phyloP scores from a whole-genome alignment of 2,329 filamentous ascomycete species.

The Hawksworthiomyces lignivorus region DNA sequence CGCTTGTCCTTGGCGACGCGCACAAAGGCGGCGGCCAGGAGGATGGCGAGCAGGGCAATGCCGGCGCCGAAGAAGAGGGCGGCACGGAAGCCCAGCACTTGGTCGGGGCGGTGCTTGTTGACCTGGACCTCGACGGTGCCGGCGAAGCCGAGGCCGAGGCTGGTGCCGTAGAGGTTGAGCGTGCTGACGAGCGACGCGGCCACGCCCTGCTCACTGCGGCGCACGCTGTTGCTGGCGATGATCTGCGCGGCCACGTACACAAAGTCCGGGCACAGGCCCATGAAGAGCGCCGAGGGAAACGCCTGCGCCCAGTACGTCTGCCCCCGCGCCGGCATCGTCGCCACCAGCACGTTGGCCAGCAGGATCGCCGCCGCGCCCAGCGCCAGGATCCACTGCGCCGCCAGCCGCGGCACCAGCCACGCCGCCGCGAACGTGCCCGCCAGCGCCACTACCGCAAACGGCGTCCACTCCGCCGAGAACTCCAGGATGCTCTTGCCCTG shows the following conservation, averaged over 20 bases:
- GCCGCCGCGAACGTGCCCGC: conserved; percentile 27
- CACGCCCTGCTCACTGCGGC: conserved; percentile 39
- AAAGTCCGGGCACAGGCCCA: conserved; percentile 37
- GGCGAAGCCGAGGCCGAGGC: conserved; percentile 25
- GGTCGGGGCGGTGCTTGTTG: conserved; percentile 9
- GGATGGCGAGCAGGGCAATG: conserved; percentile 24
- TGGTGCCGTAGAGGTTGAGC: conserved; percentile 25
- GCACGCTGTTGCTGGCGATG: conserved; percentile 44
- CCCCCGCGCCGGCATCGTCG: conserved; percentile 36
- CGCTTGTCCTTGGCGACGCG: conserved; percentile 32
- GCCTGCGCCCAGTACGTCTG: conserved; percentile 36
- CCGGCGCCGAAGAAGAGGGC: conserved; percentile 34
- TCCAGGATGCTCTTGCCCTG: conserved; percentile 32
- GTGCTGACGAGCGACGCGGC: conserved; percentile 40
- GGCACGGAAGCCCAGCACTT: conserved; percentile 27
- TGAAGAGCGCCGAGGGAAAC: conserved; percentile 30
- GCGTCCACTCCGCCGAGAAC: conserved; percentile 30
- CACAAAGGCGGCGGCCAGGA: conserved; percentile 30
- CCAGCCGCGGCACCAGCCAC: conserved; percentile 37
- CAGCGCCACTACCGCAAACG: conserved; percentile 31
- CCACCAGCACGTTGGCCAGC: conserved; percentile 27
- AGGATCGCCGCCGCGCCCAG: conserved; percentile 29
- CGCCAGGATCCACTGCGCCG: conserved; percentile 40
- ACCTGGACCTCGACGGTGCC: conserved; percentile 26
- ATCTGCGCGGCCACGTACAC: conserved; percentile 44